Evolutionary conservation across 257 asterid species (phyloP).

Genomic region (Voacanga thouarsii): DNA sequence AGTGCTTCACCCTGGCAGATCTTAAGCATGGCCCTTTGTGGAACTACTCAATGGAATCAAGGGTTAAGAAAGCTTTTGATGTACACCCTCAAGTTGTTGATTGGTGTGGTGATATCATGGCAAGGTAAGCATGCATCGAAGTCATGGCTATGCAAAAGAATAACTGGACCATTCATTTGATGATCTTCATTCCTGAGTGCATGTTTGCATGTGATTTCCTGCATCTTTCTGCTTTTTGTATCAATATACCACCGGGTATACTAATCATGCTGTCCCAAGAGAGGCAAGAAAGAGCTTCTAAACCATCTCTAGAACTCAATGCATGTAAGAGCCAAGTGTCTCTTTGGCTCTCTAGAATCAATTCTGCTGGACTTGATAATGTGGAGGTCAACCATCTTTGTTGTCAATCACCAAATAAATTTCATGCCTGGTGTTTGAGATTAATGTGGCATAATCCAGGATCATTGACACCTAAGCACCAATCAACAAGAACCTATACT

Average conservation of each 20-base stretch:
- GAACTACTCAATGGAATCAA: constrained; percentile 37
- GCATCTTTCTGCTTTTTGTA: background rate
- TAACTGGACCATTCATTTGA: background rate
- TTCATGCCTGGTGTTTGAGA: too few relatives aligned
- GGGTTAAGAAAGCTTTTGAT: constrained; percentile 29
- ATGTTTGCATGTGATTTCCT: background rate
- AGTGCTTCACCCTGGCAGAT: constrained; percentile 51
- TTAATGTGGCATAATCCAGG: too few relatives aligned
- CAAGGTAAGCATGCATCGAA: constrained; percentile 53
- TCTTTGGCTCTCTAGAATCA: too few relatives aligned
- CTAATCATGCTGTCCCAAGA: too few relatives aligned
- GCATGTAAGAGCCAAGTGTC: background rate
- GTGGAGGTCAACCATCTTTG: too few relatives aligned
- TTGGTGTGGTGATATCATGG: constrained; percentile 54
- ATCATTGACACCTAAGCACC: too few relatives aligned
- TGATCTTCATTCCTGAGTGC: background rate
- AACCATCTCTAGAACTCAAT: background rate
- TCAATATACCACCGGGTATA: too few relatives aligned
- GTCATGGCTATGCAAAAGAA: constrained; percentile 29
- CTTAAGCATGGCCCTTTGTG: constrained; percentile 50
- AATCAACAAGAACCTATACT: background rate
- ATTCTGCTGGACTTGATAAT: background rate
- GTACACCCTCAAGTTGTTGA: constrained; percentile 49
- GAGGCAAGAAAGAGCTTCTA: background rate
- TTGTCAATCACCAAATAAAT: too few relatives aligned